Percentiles rank a stretch among this genome's conserved stretches.
Conservation (phyloP, 2,329 filamentous ascomycete species). For the Neocucurbitaria cava region DNA sequence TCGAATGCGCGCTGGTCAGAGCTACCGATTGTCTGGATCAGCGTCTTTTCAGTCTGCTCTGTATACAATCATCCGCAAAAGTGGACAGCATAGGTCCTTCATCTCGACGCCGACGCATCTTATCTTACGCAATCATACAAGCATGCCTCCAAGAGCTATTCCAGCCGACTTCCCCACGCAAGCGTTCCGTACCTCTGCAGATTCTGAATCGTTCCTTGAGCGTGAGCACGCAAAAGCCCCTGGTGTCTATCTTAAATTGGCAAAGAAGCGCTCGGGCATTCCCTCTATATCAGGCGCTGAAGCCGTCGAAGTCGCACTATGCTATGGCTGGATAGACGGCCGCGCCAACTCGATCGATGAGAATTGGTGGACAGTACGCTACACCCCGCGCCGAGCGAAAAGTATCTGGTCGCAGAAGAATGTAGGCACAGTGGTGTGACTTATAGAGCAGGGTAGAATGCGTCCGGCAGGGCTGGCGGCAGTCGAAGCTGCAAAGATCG, state of each 20-base stretch:
- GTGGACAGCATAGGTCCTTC: background rate
- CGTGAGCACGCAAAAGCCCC: constrained; percentile 40
- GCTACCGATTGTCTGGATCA: background rate
- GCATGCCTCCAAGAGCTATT: constrained; percentile 8
- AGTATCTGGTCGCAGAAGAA: constrained; percentile 69
- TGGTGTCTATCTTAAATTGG: constrained; percentile 58
- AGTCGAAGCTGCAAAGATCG: constrained; percentile 62
- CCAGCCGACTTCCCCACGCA: constrained; percentile 11
- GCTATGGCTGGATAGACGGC: constrained; percentile 70
- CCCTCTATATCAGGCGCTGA: constrained; percentile 56
- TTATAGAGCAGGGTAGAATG: constrained; percentile 60
- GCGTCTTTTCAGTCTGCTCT: no score
- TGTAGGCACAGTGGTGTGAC: constrained; percentile 57
- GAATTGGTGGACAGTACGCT: constrained; percentile 61
- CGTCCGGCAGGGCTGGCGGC: constrained; percentile 56
- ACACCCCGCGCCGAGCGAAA: constrained; percentile 63
- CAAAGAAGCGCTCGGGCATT: constrained; percentile 56
- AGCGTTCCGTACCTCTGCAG: constrained; percentile 9
- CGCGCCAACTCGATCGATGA: constrained; percentile 57
- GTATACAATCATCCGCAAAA: background rate
- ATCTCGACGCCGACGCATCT: background rate
- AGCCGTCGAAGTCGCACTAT: constrained; percentile 65
- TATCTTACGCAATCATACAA: background rate
- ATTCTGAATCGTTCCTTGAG: constrained; percentile 40
- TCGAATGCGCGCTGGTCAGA: background rate